phyloP scores from a whole-genome alignment of 108 stramenopile genomes.

The Stephanodiscus minutulus region DNA sequence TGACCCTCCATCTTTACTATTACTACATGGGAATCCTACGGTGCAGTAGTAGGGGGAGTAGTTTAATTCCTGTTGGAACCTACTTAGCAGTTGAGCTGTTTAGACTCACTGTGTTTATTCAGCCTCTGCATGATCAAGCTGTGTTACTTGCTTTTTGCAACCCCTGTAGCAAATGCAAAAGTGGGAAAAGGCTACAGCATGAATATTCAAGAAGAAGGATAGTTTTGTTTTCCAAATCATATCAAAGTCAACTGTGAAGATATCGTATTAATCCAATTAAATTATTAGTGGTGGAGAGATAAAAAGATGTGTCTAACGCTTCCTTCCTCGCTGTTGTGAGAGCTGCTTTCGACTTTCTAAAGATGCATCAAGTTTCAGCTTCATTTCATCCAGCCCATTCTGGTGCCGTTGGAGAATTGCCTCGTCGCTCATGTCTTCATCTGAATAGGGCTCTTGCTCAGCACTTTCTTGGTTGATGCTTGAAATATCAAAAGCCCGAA shows the following conservation, averaged over 20 bases:
- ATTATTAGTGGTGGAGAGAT: not conserved
- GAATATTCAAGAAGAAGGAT: too few species aligned
- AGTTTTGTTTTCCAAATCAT: too few species aligned
- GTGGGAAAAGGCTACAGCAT: too few species aligned
- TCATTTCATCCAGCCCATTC: slow-evolving; percentile 76
- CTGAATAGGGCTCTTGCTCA: slow-evolving; percentile 49
- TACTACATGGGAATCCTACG: too few species aligned
- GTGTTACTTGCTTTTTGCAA: too few species aligned
- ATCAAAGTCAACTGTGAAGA: not conserved
- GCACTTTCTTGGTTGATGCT: slow-evolving; percentile 16
- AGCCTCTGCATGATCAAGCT: too few species aligned
- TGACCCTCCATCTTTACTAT: too few species aligned
- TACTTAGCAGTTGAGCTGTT: too few species aligned
- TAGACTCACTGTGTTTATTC: too few species aligned
- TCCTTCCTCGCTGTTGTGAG: slow-evolving; percentile 36
- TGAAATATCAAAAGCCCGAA: slow-evolving; percentile 44
- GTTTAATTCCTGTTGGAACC: too few species aligned
- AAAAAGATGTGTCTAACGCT: slow-evolving; percentile 1
- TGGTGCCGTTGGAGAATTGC: slow-evolving; percentile 70
- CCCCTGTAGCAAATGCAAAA: too few species aligned
- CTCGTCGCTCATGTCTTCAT: slow-evolving; percentile 80
- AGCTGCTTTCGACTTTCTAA: slow-evolving; percentile 37
- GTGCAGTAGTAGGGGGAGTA: too few species aligned
- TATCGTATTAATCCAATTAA: not conserved
- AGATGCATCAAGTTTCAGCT: slow-evolving; percentile 62